Evolutionary conservation across 352 stramenopile genomes (phyloP), one percentile per base, ranked within the genome.

Genomic region (Globisporangium paddicum): DNA sequence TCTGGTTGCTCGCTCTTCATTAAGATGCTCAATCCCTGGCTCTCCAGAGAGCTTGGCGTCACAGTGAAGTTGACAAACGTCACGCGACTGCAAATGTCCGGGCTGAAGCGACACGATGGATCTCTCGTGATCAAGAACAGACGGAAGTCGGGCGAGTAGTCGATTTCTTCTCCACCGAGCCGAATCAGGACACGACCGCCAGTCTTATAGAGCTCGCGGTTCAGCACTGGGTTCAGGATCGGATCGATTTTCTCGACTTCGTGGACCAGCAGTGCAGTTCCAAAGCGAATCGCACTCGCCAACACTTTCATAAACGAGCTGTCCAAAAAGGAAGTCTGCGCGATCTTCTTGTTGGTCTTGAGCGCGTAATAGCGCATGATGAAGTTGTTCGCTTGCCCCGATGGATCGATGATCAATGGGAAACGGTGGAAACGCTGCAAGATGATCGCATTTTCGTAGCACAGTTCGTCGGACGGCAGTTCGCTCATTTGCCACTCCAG

Each of bases 31-130:
- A 99, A 68, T 71, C 90, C 96, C 69, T 99, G 97, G 58, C 87
- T 97, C 62, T 99, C 87, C 25, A 99, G 76, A n/a, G 96, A 99
- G 30, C 92, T 98, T 9, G 96, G 96, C 11, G 98, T 99, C 40
- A 99, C 96, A 6, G 97, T 99, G 66, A 99, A 99, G 75, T 99
- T 99, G 16, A 99, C 89, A 61, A 99, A 90, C 16, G 97, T 99
- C 30, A 99, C 97, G 37, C 97, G 95, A 48, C 94, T 99, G 69
- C 96, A 99, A 56, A 99, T 93, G 69, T 99, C 98, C n/a, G 97
- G 97, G 7, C 97, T 97, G 48, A 99, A 98, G 32, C 96, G 93
- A 28, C 97, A 98, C 7, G 89, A 96, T 42, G 96, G 90, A 67
- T 99, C 97, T 64, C 98, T 94, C 23, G 97, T 99, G 52, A 96